These are phyloP conservation scores for Hyphodiscus sp. DNA, from an alignment of 2,329 filamentous ascomycete species.

Conservation along the genomic window DNA sequence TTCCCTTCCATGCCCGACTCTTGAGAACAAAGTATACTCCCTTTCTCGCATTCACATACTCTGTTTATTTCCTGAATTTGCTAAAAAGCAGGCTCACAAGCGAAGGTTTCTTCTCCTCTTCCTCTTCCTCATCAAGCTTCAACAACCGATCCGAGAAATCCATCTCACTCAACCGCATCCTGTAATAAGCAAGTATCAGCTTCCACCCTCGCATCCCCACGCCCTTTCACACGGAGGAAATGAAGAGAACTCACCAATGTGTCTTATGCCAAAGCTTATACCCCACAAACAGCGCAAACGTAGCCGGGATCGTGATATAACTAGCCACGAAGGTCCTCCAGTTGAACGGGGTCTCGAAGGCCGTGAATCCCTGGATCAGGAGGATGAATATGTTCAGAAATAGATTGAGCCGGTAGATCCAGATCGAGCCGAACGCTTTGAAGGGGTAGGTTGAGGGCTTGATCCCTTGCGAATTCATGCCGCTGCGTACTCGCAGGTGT, in stretches of 20 bases:
- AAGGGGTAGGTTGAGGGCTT: slow-evolving; percentile 28
- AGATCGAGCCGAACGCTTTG: slow-evolving; percentile 17
- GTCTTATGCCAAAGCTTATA: slow-evolving; percentile 9
- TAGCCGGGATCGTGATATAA: slow-evolving; percentile 9
- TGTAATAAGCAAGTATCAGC: background rate
- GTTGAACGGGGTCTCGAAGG: slow-evolving; percentile 9
- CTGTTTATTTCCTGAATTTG: background rate
- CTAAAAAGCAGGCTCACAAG: background rate
- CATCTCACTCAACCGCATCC: slow-evolving; percentile 6
- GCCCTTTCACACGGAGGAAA: background rate
- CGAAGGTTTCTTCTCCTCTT: slow-evolving; percentile 17
- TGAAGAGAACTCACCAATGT: slow-evolving; percentile 1
- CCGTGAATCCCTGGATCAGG: slow-evolving; percentile 20
- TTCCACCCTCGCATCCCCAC: too few species aligned
- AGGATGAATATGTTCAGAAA: slow-evolving; percentile 20
- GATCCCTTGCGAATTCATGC: slow-evolving; percentile 33
- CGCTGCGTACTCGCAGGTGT: slow-evolving; percentile 39
- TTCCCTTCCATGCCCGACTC: too few species aligned
- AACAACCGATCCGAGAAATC: slow-evolving; percentile 10
- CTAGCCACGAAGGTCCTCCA: slow-evolving; percentile 5
- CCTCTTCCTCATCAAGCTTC: slow-evolving; percentile 8
- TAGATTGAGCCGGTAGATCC: slow-evolving; percentile 17
- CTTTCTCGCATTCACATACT: too few species aligned
- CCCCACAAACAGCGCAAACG: slow-evolving; percentile 5
- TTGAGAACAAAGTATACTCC: too few species aligned